Evolutionary conservation across 768 basidiomycete genomes (phyloP).

Genomic region (Mycena filopes): DNA sequence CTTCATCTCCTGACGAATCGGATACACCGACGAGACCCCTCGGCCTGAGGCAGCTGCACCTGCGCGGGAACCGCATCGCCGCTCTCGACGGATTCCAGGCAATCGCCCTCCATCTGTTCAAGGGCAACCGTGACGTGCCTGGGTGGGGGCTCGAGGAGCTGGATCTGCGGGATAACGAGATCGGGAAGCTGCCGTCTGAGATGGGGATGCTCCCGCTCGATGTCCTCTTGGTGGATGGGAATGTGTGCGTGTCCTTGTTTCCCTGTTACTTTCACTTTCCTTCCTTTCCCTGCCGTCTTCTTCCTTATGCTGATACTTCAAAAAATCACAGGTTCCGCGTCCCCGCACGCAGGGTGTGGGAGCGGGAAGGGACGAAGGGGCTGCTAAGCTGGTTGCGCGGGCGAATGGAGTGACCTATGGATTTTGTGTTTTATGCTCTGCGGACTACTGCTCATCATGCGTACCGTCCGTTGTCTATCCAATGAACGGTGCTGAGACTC

Average conservation of each 20-base stretch:
- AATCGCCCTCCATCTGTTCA: constrained; percentile 68
- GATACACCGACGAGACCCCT: constrained; percentile 43
- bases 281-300: background rate
- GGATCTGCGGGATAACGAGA: constrained; percentile 85
- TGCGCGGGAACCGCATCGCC: constrained; percentile 75
- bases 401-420: constrained; percentile 63
- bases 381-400: constrained; percentile 82
- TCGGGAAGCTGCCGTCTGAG: constrained; percentile 73
- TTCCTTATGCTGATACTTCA: background rate
- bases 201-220: constrained; percentile 82
- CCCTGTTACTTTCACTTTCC: background rate
- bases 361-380: constrained; percentile 87
- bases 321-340: constrained; percentile 72
- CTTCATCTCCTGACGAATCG: too few species aligned
- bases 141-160: constrained; percentile 86
- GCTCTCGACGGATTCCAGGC: constrained; percentile 71
- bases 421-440: too few species aligned
- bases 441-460: too few species aligned
- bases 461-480: too few species aligned
- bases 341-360: constrained; percentile 85
- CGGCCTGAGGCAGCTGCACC: constrained; percentile 71
- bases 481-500: too few species aligned
- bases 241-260: constrained; percentile 62
- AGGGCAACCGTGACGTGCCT: constrained; percentile 67
- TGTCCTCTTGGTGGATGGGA: constrained; percentile 86